phyloP scores from a whole-genome alignment of 306 rosid species.

The Prunus davidiana region DNA sequence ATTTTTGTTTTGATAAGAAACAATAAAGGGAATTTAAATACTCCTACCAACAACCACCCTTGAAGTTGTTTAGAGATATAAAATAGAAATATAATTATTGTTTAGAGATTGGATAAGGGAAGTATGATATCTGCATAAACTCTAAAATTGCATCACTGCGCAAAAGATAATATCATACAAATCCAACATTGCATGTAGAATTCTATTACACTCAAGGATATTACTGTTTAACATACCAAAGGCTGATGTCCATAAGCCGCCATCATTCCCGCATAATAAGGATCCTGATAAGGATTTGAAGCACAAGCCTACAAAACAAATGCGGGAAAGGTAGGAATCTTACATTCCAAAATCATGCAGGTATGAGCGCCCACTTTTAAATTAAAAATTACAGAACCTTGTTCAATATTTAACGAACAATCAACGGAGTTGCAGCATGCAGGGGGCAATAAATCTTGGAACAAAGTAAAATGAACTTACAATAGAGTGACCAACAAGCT shows the following conservation, averaged over 20 bases:
- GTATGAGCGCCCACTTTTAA: conserved; percentile 12
- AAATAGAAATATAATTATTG: not conserved
- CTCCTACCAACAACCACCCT: not conserved
- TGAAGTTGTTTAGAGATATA: not conserved
- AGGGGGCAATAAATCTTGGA: not conserved
- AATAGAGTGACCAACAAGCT: conserved; percentile 93
- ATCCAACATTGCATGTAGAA: not conserved
- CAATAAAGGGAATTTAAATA: not conserved
- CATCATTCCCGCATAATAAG: conserved; percentile 82
- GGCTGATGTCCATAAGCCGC: conserved; percentile 83
- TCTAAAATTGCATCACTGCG: not conserved
- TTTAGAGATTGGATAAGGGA: not conserved
- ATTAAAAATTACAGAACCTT: conserved; percentile 12
- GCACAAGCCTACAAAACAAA: conserved; percentile 78
- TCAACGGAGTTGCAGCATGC: not conserved
- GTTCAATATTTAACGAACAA: conserved; percentile 18
- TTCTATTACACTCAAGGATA: not conserved
- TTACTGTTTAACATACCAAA: conserved; percentile 49
- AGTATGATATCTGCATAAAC: not conserved
- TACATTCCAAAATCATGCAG: conserved; percentile 26
- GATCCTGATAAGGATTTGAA: conserved; percentile 86
- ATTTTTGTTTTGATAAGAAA: not conserved
- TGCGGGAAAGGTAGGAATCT: conserved; percentile 29
- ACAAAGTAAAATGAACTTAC: conserved; percentile 42
- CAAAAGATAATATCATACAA: not conserved